Evolutionary conservation across 2,329 filamentous ascomycete species (phyloP).

Genomic region (Stachybotrys chartarum): DNA sequence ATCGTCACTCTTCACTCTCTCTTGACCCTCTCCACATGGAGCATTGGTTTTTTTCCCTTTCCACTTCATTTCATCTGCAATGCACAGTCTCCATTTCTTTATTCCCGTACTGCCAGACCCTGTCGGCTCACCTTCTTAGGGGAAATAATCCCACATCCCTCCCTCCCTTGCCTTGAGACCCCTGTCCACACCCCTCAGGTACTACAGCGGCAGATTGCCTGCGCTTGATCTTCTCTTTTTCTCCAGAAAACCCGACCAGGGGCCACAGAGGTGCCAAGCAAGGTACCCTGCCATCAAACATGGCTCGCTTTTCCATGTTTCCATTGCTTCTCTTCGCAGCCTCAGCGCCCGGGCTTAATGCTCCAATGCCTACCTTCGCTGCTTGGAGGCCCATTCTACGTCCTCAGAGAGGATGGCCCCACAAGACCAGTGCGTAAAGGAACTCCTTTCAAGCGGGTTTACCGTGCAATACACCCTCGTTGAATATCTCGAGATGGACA

Average conservation of each 20-base stretch:
- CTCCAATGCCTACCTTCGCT: too few species aligned
- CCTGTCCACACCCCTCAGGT: background rate
- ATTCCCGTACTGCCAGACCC: background rate
- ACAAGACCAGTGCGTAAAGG: too few species aligned
- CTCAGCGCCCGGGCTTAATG: too few species aligned
- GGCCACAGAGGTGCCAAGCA: too few species aligned
- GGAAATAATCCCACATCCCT: background rate
- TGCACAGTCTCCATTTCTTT: background rate
- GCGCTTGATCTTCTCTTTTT: background rate
- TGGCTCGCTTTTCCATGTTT: too few species aligned
- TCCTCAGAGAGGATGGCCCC: too few species aligned
- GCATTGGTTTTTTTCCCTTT: background rate
- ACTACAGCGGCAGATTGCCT: background rate
- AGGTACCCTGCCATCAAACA: too few species aligned
- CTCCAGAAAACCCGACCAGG: background rate
- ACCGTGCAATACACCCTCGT: too few species aligned
- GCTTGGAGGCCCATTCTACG: too few species aligned
- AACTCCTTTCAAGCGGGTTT: too few species aligned
- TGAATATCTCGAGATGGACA: too few species aligned
- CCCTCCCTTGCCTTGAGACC: background rate
- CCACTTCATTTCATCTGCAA: background rate
- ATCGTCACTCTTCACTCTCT: background rate
- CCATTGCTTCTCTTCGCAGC: too few species aligned
- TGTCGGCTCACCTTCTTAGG: background rate
- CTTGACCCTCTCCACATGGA: background rate